A percentile compares a stretch with the other conserved stretches of the same genome.
phyloP scores from a whole-genome alignment of 2,329 filamentous ascomycete genomes.

The Talaromyces verruculosus region DNA sequence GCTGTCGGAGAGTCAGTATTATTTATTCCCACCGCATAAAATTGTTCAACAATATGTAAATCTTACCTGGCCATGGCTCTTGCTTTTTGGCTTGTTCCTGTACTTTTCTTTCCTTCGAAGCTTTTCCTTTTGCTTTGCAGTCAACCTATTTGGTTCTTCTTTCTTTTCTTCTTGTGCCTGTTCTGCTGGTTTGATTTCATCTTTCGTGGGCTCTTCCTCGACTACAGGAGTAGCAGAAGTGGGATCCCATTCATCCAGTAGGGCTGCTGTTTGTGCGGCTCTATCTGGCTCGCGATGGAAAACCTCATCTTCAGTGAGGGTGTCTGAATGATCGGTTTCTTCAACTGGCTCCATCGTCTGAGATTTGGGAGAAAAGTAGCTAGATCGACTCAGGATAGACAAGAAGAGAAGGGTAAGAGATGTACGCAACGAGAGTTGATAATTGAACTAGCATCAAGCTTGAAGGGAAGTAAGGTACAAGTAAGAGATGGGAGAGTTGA shows the following conservation, averaged over 20 bases:
- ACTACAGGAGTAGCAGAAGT: neutral
- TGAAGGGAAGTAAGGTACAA: neutral
- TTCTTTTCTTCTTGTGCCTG: neutral
- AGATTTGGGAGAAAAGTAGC: neutral
- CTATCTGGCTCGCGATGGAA: neutral
- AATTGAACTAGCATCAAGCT: neutral
- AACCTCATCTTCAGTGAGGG: neutral
- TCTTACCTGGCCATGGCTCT: conserved; percentile 19
- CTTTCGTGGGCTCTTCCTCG: neutral
- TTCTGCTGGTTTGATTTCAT: neutral
- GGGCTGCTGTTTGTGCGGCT: neutral
- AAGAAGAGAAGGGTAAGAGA: neutral
- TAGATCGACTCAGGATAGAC: neutral
- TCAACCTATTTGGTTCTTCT: neutral
- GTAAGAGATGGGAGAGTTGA: neutral
- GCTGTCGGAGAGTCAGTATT: conserved; percentile 28
- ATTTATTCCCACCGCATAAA: neutral
- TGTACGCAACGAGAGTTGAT: neutral
- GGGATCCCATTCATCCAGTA: conserved; percentile 8
- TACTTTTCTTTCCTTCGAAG: conserved; percentile 16
- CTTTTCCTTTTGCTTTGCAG: conserved; percentile 14
- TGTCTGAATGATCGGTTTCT: neutral
- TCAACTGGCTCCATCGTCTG: neutral
- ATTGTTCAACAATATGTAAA: neutral
- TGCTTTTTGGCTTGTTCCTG: conserved; percentile 19